phyloP scores from a whole-genome alignment of 176 grass and related monocot genomes.

The Eragrostis nindensis region DNA sequence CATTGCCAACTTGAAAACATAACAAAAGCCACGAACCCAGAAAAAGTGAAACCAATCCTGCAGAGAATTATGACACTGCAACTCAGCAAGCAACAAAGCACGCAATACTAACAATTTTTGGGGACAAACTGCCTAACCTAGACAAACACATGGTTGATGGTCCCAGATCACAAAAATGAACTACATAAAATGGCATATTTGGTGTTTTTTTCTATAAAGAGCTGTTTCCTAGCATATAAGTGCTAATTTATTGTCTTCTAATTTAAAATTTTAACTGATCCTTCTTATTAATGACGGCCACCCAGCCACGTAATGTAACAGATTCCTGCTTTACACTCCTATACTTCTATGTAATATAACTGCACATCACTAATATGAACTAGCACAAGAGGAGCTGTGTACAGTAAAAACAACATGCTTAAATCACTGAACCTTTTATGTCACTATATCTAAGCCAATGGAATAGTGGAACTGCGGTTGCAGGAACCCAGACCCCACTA shows the following conservation, averaged over 20 bases:
- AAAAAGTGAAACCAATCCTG: neutral
- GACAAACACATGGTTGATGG: neutral
- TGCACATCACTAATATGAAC: conserved; percentile 5
- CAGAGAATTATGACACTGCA: conserved; percentile 6
- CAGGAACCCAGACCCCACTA: neutral
- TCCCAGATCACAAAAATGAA: neutral
- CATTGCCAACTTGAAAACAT: neutral
- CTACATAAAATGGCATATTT: neutral
- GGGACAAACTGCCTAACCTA: neutral
- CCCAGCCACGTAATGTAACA: neutral
- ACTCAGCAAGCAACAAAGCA: neutral
- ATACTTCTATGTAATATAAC: neutral
- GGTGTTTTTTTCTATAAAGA: neutral
- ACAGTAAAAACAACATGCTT: neutral
- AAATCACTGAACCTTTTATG: neutral
- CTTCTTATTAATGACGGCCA: conserved; percentile 19
- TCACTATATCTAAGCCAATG: neutral
- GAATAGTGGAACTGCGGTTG: neutral
- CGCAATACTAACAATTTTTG: neutral
- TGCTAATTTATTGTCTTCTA: neutral
- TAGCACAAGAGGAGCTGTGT: neutral
- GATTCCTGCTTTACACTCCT: neutral
- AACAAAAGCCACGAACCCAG: neutral
- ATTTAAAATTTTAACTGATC: neutral
- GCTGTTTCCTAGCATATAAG: conserved; percentile 16